A percentile compares a stretch with the other conserved stretches of the same genome.
Evolutionary conservation across 176 grass and related monocot species (phyloP).

Genomic region (Luzula sylvatica): DNA sequence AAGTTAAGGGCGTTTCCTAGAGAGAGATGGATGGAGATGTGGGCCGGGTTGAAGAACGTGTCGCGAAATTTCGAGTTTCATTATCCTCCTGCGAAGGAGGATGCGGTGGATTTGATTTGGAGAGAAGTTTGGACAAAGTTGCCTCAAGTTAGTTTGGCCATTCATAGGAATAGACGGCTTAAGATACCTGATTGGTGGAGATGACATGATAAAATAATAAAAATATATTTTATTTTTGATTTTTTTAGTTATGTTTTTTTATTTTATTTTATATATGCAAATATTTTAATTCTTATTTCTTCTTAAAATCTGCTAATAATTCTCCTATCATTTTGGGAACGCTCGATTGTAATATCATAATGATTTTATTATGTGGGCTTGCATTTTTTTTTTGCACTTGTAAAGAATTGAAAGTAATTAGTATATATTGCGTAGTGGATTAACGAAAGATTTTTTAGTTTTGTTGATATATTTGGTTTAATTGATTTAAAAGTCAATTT

Average conservation of each 20-base stretch:
- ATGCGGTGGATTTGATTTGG: constrained; percentile 90
- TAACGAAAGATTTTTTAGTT: too few relatives aligned
- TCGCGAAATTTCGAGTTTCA: constrained; percentile 70
- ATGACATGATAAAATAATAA: constrained; percentile 17
- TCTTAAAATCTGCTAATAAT: too few relatives aligned
- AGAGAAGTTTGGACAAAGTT: constrained; percentile 59
- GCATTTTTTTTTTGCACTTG: too few relatives aligned
- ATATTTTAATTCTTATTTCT: too few relatives aligned
- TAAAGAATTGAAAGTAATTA: too few relatives aligned
- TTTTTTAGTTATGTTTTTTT: constrained; percentile 29
- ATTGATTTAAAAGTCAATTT: too few relatives aligned
- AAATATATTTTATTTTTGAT: constrained; percentile 1
- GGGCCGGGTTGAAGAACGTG: constrained; percentile 59
- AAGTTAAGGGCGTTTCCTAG: constrained; percentile 54
- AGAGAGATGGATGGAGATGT: constrained; percentile 71
- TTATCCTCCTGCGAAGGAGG: constrained; percentile 43
- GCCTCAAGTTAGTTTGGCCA: constrained; percentile 53
- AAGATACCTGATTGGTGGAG: constrained; percentile 86
- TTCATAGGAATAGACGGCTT: constrained; percentile 66
- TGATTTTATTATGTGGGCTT: too few relatives aligned
- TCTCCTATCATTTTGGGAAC: too few relatives aligned
- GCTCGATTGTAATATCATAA: too few relatives aligned
- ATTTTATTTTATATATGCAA: too few relatives aligned
- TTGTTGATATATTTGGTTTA: too few relatives aligned
- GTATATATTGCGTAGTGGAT: too few relatives aligned